Conservation (phyloP, 768 basidiomycete genomes). For the Lactarius tabidus region DNA sequence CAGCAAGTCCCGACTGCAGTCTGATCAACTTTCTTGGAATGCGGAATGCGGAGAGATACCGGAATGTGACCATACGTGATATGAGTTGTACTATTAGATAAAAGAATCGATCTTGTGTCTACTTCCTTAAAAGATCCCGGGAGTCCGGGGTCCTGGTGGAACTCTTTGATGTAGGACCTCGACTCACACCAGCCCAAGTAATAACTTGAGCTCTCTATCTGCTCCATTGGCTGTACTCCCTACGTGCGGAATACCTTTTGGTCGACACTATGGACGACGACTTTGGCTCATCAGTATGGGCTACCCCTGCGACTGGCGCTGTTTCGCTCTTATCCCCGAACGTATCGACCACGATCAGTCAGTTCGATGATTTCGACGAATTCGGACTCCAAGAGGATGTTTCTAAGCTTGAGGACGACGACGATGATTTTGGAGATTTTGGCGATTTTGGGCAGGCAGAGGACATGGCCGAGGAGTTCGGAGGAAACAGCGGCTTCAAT, state of each 20-base stretch:
- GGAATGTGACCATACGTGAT: not conserved
- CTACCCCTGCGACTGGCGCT: constrained; percentile 34
- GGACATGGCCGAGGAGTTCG: constrained; percentile 35
- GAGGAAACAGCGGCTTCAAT: constrained; percentile 35
- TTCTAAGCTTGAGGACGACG: constrained; percentile 40
- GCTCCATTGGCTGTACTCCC: not conserved
- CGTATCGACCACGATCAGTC: constrained; percentile 28
- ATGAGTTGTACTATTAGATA: not conserved
- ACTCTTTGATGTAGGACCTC: not conserved
- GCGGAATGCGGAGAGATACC: not conserved
- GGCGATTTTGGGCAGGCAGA: constrained; percentile 77
- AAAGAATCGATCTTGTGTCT: not conserved
- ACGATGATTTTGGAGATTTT: constrained; percentile 85
- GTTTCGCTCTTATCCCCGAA: constrained; percentile 18
- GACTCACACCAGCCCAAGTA: not conserved
- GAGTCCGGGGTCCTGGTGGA: constrained; percentile 18
- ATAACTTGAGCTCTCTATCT: not conserved
- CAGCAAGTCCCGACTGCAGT: constrained; percentile 1
- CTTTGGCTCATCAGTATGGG: constrained; percentile 73
- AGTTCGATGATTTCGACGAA: constrained; percentile 51
- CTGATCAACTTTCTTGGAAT: not conserved
- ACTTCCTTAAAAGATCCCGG: not conserved
- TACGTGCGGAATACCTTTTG: not conserved
- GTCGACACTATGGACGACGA: constrained; percentile 59
- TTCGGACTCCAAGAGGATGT: constrained; percentile 48